These are phyloP conservation scores for Fermentozyma sake DNA, from an alignment of 1,139 yeast species.

Conservation along the genomic window DNA sequence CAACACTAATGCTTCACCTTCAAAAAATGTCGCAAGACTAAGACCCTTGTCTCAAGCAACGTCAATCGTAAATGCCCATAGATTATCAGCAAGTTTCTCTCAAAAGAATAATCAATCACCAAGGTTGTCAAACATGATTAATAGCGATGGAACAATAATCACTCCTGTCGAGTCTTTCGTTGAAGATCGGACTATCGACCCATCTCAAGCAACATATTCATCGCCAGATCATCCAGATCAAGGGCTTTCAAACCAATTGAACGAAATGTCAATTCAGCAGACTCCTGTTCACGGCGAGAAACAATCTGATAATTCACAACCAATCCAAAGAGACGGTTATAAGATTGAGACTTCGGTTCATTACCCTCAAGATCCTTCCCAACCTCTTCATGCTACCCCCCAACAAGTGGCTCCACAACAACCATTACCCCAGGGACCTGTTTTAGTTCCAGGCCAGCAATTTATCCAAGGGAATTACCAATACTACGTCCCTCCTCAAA, in stretches of 20 bases:
- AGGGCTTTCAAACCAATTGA: too few species aligned
- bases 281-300: too few species aligned
- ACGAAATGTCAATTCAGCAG: too few species aligned
- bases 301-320: slow-evolving; percentile 2
- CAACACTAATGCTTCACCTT: slow-evolving; percentile 19
- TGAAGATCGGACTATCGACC: slow-evolving; percentile 6
- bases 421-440: slow-evolving; percentile 9
- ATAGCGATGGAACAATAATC: slow-evolving; percentile 46
- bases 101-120: slow-evolving; percentile 33
- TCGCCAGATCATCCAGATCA: too few species aligned
- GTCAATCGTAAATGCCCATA: slow-evolving; percentile 21
- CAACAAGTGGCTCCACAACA: slow-evolving; percentile 8
- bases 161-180: slow-evolving; percentile 36
- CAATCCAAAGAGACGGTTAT: slow-evolving; percentile 1
- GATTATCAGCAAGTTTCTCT: slow-evolving; percentile 38
- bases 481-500: slow-evolving; percentile 12
- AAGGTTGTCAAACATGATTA: slow-evolving; percentile 39
- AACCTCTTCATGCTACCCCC: slow-evolving; percentile 5
- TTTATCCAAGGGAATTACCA: slow-evolving; percentile 11
- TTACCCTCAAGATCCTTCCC: slow-evolving; percentile 5
- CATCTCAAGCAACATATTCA: too few species aligned
- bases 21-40: slow-evolving; percentile 6
- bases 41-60: slow-evolving; percentile 24
- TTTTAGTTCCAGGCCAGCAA: slow-evolving; percentile 8
- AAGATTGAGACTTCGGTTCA: slow-evolving; percentile 6